These are phyloP conservation scores for Alternaria ethzedia DNA, from an alignment of 2,329 filamentous ascomycete genomes.

Conservation along the genomic window DNA sequence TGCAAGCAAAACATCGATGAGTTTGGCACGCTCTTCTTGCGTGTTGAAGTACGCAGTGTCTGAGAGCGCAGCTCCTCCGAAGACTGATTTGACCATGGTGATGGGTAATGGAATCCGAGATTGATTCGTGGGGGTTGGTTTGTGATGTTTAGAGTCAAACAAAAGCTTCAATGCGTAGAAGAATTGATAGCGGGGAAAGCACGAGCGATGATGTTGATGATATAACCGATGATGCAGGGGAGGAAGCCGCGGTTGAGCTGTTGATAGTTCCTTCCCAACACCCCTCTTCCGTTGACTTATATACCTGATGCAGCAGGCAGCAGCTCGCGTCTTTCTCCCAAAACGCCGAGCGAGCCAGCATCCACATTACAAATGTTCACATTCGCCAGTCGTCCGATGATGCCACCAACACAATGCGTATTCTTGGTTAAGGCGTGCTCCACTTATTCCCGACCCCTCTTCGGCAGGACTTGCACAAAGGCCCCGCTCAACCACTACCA, in stretches of 20 bases:
- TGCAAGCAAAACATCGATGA: constrained; percentile 41
- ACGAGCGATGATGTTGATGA: neutral
- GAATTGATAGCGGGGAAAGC: neutral
- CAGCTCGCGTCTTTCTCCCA: neutral
- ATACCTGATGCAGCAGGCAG: neutral
- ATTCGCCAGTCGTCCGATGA: neutral
- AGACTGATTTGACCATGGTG: constrained; percentile 46
- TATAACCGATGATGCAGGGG: neutral
- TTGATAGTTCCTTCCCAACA: neutral
- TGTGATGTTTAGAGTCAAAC: neutral
- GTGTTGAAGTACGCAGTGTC: constrained; percentile 21
- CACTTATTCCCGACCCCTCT: neutral
- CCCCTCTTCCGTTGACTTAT: neutral
- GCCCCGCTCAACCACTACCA: neutral
- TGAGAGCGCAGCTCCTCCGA: constrained; percentile 42
- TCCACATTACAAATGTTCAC: neutral
- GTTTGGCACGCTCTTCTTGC: constrained; percentile 18
- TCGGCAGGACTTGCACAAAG: neutral
- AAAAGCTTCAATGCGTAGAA: neutral
- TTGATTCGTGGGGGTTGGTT: neutral
- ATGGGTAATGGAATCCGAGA: neutral
- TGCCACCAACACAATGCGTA: neutral
- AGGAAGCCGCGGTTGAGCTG: neutral
- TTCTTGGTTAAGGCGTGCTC: neutral
- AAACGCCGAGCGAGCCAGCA: neutral